Percentiles rank a stretch among this genome's conserved stretches.
phyloP scores from a whole-genome alignment of 306 rosid genomes.

The Medicago ruthenica region DNA sequence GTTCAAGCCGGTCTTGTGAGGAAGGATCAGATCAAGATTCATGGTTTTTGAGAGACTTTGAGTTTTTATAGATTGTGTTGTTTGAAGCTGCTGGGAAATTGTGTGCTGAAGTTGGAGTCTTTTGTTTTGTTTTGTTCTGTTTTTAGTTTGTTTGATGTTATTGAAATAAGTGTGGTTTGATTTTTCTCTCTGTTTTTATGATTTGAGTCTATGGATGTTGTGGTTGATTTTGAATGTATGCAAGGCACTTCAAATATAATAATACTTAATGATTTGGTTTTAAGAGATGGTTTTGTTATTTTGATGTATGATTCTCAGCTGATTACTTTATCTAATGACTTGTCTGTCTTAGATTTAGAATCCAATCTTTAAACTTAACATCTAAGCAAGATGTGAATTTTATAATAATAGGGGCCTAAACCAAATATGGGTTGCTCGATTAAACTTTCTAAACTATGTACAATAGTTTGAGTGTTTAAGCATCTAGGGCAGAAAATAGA shows the following conservation, averaged over 20 bases:
- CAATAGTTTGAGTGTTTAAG: no score
- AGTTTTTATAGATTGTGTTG: not conserved
- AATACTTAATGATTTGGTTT: not conserved
- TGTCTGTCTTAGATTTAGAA: no score
- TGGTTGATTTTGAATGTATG: slow-evolving; percentile 17
- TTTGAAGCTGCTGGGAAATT: not conserved
- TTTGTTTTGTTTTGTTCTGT: not conserved
- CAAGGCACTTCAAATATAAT: not conserved
- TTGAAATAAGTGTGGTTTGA: not conserved
- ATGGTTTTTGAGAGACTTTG: slow-evolving; percentile 65
- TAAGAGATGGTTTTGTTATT: not conserved
- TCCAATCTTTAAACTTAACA: no score
- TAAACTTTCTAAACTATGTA: no score
- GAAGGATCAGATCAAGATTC: slow-evolving; percentile 85
- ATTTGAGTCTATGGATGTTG: slow-evolving; percentile 10
- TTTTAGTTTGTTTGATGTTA: not conserved
- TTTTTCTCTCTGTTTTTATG: not conserved
- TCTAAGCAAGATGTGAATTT: no score
- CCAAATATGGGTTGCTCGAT: no score
- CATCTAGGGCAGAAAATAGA: no score
- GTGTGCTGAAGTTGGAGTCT: not conserved
- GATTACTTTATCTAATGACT: not conserved
- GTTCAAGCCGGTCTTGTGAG: slow-evolving; percentile 66
- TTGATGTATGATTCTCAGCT: not conserved
- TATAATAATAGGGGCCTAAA: no score